A percentile compares a stretch with the other conserved stretches of the same genome.
phyloP scores from a whole-genome alignment of 2,329 filamentous ascomycete species.

The Venturiaceae sp. region DNA sequence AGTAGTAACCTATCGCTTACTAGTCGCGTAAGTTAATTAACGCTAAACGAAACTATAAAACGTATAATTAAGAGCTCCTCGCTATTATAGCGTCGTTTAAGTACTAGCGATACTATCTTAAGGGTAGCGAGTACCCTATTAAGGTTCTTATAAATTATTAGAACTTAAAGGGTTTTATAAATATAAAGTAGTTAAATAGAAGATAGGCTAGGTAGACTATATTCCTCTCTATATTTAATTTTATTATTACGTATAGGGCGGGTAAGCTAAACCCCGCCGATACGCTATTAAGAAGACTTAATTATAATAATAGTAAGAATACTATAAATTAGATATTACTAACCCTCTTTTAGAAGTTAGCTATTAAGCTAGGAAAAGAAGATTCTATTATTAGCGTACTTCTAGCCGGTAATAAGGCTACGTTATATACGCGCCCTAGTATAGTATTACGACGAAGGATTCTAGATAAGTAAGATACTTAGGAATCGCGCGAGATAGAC shows the following conservation, averaged over 20 bases:
- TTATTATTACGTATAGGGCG: slow-evolving; percentile 16
- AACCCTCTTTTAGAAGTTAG: not conserved
- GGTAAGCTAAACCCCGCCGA: slow-evolving; percentile 12
- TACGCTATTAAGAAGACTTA: slow-evolving; percentile 9
- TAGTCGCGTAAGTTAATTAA: slow-evolving; percentile 15
- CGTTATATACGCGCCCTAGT: not conserved
- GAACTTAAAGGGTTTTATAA: slow-evolving; percentile 19
- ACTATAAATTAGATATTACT: not conserved
- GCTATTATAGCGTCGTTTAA: slow-evolving; percentile 20
- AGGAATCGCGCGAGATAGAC: not conserved
- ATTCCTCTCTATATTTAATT: slow-evolving; percentile 15
- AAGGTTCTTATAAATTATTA: slow-evolving; percentile 19
- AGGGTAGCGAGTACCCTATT: slow-evolving; percentile 10
- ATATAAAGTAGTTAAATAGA: slow-evolving; percentile 14
- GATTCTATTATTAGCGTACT: not conserved
- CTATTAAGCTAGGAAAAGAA: not conserved
- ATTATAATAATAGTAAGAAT: slow-evolving; percentile 1
- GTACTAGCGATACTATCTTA: slow-evolving; percentile 16
- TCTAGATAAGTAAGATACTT: not conserved
- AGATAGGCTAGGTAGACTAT: slow-evolving; percentile 16
- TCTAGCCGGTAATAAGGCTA: not conserved
- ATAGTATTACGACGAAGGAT: not conserved
- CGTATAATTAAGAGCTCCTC: slow-evolving; percentile 26
- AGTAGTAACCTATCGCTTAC: slow-evolving; percentile 13
- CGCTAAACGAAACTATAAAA: slow-evolving; percentile 22